Evolutionary conservation across 2,329 filamentous ascomycete species (phyloP), one percentile per base, ranked within the genome.

Genomic region (Keithomyces neogunnii): DNA sequence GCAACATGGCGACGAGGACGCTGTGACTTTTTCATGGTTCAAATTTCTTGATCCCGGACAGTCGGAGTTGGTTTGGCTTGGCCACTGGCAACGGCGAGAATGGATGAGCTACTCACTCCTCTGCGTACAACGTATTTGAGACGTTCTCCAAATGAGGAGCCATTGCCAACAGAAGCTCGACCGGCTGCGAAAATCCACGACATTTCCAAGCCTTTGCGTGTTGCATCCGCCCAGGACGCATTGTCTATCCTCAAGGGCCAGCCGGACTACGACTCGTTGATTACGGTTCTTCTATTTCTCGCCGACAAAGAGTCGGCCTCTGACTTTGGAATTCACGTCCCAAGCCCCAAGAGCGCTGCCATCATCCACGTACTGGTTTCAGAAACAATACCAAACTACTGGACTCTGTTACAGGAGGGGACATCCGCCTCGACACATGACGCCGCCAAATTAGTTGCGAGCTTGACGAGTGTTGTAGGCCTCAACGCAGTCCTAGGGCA

Each of bases 301-400:
- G 60, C 65, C 19, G 46, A 57, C 36, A 45, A 55, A n/a, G 48
- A 53, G 43, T 46, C 44, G 1, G 39, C 59, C 2, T 53, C 55
- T 13, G 43, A 51, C 5, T 65, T 67, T 49, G 55, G 53, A 13
- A 52, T 69, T 8, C 60, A 60, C 8, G 49, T 53, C 3, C 84
- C 89, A 3, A 78, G 78, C 33, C 84, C 91, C 1, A 71, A 81
- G 54, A 80, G 83, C 51, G 83, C 89, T 26, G 87, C 90, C 59
- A 80, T 96, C 33, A 74, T 92, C 49, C 84, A 90, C 62, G 71
- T 81, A 3, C 70, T 99, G 36, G 82, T 95, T 53, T 84, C 79
- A 13, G 80, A 84, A 33, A 90, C 87, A 30, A 73, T 89, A 6
- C 87, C 88, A 1, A 88, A 91, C 62, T 95, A 92, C 67, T 97